Base-by-base conservation (phyloP, 192 early-diverging fungal genomes). In the Linnemannia exigua region DNA sequence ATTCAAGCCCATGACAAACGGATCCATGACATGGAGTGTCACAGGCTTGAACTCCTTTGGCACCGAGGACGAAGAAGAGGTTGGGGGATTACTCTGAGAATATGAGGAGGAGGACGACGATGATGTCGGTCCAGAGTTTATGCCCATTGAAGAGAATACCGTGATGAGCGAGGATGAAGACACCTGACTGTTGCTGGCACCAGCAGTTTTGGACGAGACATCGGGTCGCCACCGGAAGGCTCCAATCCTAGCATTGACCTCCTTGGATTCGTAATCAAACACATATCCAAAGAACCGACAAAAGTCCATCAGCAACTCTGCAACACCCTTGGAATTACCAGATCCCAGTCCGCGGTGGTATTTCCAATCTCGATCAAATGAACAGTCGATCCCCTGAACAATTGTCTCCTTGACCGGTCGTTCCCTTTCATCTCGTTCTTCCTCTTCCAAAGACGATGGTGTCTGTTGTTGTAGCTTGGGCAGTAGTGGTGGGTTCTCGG, bases 211-310 rank as follows among this genome's bases (percentile, higher is more conserved):
- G 16, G 15, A 31, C 2, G 73, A 63, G 25, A 67, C 41, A 36
- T 74, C 77, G 4, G 82, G 72, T 22, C 84, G 33, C 84, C 84
- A 86, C 11, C 84, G 74, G 33, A 86, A 86, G 4, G 73, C 70
- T 11, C 84, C 84, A 8, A 80, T 73, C 61, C 84, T 61, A 1
- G 84, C 61, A 66, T 86, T 86, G 35, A 86, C 84, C n/a, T 86
- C 84, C 66, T 86, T 86, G 36, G 74, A 77, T 20, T 80, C 84
- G 31, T 80, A 86, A 47, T 86, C 84, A 73, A 86, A 86, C 11
- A 80, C 84, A 36, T 86, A 86, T 51, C 84, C 84, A 80, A 86
- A 86, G 66, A 86, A 86, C 22, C 84, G 77, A 72, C 84, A 86
- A 28, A 79, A 86, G 14, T 86, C 84, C 25, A 86, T 68, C 46